A percentile compares a stretch with the other conserved stretches of the same genome.
phyloP scores from a whole-genome alignment of 116 monocot genomes.

The Phalaenopsis hybrid region DNA sequence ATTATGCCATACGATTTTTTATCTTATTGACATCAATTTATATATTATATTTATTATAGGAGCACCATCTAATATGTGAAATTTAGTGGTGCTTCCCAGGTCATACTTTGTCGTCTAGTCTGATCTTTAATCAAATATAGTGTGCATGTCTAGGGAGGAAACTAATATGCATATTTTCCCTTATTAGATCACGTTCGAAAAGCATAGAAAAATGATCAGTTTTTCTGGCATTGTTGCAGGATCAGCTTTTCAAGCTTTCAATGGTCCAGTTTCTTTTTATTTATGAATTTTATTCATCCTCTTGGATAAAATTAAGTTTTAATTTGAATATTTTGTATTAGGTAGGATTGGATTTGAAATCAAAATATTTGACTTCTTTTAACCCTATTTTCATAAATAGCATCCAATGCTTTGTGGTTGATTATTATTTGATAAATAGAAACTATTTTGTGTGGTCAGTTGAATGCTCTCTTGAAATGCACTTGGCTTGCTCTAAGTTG shows the following conservation, averaged over 20 bases:
- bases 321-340: neutral
- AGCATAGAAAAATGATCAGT: neutral
- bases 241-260: neutral
- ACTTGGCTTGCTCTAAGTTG: neutral
- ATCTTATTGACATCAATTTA: too few species aligned
- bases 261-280: neutral
- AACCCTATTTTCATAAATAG: neutral
- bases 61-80: neutral
- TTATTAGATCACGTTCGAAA: neutral
- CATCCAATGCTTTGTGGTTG: neutral
- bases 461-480: neutral
- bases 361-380: neutral
- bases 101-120: neutral
- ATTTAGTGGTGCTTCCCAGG: neutral
- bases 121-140: neutral
- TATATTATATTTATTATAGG: too few species aligned
- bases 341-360: neutral
- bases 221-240: neutral
- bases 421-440: neutral
- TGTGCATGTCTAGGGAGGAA: neutral
- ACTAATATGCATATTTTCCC: neutral
- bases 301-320: neutral
- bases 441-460: neutral
- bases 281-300: neutral
- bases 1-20: too few species aligned